These are phyloP conservation scores for Ophiosphaerella narmari DNA, from an alignment of 2,329 filamentous ascomycete species.

Conservation along the genomic window DNA sequence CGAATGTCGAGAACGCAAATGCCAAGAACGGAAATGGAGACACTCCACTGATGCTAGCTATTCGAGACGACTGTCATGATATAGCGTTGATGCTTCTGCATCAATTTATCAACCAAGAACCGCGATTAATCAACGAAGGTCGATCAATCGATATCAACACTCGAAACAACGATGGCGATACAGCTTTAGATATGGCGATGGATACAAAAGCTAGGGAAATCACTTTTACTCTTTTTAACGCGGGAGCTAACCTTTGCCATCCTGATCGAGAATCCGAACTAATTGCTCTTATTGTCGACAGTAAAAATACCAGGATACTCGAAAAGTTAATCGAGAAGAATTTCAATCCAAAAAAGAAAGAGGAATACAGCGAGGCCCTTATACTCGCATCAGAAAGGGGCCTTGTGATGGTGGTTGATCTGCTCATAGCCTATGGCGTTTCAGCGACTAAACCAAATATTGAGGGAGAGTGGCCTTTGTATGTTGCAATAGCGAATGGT, in stretches of 20 bases:
- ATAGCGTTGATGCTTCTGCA: constrained; percentile 10
- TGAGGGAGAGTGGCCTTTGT: not conserved
- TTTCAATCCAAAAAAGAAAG: not conserved
- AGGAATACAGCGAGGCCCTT: not conserved
- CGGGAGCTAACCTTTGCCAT: constrained; percentile 5
- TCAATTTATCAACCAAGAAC: too few species aligned
- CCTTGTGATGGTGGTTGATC: not conserved
- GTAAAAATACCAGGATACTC: constrained; percentile 6
- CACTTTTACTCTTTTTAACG: constrained; percentile 6
- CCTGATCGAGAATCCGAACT: constrained; percentile 3
- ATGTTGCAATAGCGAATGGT: not conserved
- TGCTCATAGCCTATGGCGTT: not conserved
- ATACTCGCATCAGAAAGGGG: not conserved
- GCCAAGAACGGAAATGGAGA: constrained; percentile 10
- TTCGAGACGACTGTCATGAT: constrained; percentile 11
- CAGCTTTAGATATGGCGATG: constrained; percentile 12
- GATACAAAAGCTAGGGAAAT: constrained; percentile 1
- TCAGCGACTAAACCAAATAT: not conserved
- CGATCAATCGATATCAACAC: constrained; percentile 5
- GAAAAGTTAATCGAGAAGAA: constrained; percentile 4
- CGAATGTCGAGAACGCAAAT: not conserved
- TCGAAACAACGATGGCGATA: constrained; percentile 8
- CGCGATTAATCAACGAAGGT: too few species aligned
- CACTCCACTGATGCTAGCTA: constrained; percentile 13
- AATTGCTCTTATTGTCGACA: constrained; percentile 2